Percentiles rank a stretch among this genome's conserved stretches.
phyloP scores from a whole-genome alignment of 306 rosid species.

The Senna siamea region DNA sequence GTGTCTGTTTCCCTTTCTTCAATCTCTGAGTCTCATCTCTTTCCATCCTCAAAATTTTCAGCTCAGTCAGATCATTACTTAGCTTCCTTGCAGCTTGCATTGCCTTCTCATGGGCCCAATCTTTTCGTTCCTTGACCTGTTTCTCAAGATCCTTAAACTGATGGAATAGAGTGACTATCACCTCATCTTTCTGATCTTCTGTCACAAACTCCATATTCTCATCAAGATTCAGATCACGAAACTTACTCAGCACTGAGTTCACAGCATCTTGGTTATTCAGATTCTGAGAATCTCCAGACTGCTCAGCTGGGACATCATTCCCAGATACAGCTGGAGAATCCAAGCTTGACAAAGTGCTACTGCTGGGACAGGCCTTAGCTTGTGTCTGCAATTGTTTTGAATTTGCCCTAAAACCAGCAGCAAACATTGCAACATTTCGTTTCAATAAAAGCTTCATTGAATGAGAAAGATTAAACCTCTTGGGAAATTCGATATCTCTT shows the following conservation, averaged over 20 bases:
- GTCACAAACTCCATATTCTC: slow-evolving; percentile 79
- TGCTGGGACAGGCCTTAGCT: slow-evolving; percentile 40
- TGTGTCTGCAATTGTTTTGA: slow-evolving; percentile 60
- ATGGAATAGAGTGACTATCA: slow-evolving; percentile 70
- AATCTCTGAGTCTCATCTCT: slow-evolving; percentile 91
- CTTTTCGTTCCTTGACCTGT: slow-evolving; percentile 83
- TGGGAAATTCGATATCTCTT: slow-evolving; percentile 84
- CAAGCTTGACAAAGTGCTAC: slow-evolving; percentile 39
- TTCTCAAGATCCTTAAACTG: slow-evolving; percentile 89
- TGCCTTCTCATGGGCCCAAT: slow-evolving; percentile 96
- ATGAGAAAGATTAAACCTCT: slow-evolving; percentile 91
- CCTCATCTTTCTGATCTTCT: slow-evolving; percentile 91
- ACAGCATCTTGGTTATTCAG: slow-evolving; percentile 69
- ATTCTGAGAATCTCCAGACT: slow-evolving; percentile 56
- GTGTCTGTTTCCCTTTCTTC: slow-evolving; percentile 87
- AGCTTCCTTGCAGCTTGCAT: slow-evolving; percentile 95
- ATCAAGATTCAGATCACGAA: slow-evolving; percentile 83
- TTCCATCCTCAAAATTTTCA: slow-evolving; percentile 84
- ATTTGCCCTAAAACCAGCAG: slow-evolving; percentile 96
- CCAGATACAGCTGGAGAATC: slow-evolving; percentile 53
- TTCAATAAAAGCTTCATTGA: slow-evolving; percentile 79
- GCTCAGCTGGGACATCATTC: slow-evolving; percentile 48
- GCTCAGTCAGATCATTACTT: slow-evolving; percentile 82
- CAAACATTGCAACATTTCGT: slow-evolving; percentile 87
- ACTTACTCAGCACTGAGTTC: slow-evolving; percentile 75